phyloP scores from a whole-genome alignment of 1,284 basidiomycete genomes.

The Puccinia coronata region DNA sequence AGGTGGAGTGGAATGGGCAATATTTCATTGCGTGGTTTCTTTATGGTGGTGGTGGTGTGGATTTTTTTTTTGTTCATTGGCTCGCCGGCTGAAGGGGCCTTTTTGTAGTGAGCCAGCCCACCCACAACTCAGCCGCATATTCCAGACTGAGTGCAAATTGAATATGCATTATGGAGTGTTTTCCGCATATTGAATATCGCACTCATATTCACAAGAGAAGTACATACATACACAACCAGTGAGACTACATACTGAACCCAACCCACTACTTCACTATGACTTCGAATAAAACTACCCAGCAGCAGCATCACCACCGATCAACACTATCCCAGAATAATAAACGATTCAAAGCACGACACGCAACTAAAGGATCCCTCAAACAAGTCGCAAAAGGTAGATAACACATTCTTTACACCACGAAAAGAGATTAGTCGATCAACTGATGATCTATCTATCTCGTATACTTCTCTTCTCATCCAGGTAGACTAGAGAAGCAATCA shows the following conservation, averaged over 20 bases:
- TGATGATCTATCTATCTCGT: too few species aligned
- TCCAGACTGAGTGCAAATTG: neutral
- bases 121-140: constrained; percentile 40
- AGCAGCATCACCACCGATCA: constrained; percentile 45
- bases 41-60: too few species aligned
- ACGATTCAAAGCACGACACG: constrained; percentile 37
- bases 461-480: constrained; percentile 4
- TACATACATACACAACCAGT: too few species aligned
- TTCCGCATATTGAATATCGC: too few species aligned
- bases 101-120: too few species aligned
- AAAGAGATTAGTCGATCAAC: too few species aligned
- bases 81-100: too few species aligned
- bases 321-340: constrained; percentile 46
- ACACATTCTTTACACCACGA: too few species aligned
- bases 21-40: too few species aligned
- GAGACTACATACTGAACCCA: neutral
- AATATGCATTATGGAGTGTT: constrained; percentile 3
- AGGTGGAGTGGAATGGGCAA: neutral
- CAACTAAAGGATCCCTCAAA: constrained; percentile 37
- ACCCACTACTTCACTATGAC: neutral
- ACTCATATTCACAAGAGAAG: too few species aligned
- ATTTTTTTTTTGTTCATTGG: too few species aligned
- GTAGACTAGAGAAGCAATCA: constrained; percentile 34
- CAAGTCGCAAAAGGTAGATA: constrained; percentile 28
- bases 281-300: neutral